These are phyloP conservation scores for Penicillium argentinense DNA, from an alignment of 495 filamentous ascomycete species.

Conservation along the genomic window DNA sequence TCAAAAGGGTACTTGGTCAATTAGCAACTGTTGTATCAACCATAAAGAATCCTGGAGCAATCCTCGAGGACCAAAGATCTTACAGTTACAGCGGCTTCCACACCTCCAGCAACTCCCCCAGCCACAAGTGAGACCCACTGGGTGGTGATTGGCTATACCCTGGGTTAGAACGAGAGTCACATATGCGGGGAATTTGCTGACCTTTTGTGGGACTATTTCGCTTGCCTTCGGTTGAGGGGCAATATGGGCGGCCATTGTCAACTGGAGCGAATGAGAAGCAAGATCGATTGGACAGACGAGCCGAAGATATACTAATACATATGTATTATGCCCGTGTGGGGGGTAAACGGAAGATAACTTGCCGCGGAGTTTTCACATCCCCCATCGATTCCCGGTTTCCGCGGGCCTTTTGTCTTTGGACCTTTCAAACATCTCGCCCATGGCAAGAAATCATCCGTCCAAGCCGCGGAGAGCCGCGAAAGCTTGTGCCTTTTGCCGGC, in stretches of 20 bases:
- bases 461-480: conserved; percentile 19
- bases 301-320: too few relatives aligned
- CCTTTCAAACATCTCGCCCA: conserved; percentile 2
- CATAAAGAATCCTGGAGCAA: neutral
- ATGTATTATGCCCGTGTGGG: neutral
- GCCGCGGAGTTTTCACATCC: conserved; percentile 10
- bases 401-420: neutral
- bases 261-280: neutral
- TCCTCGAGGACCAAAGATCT: conserved; percentile 2
- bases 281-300: too few relatives aligned
- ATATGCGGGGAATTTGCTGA: too few relatives aligned
- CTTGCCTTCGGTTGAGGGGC: neutral
- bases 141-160: conserved; percentile 9
- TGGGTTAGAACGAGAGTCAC: neutral
- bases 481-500: conserved; percentile 30
- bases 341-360: conserved; percentile 14
- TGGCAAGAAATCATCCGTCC: conserved; percentile 7
- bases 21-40: neutral
- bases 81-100: conserved; percentile 55
- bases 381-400: conserved; percentile 1
- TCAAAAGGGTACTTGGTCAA: conserved; percentile 61
- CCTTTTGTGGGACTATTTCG: too few relatives aligned
- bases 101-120: conserved; percentile 55
- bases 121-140: conserved; percentile 49
- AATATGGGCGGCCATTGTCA: neutral